These are phyloP conservation scores for Exobasidium cylindrosporum DNA, from an alignment of 1,284 basidiomycete genomes.

Conservation along the genomic window DNA sequence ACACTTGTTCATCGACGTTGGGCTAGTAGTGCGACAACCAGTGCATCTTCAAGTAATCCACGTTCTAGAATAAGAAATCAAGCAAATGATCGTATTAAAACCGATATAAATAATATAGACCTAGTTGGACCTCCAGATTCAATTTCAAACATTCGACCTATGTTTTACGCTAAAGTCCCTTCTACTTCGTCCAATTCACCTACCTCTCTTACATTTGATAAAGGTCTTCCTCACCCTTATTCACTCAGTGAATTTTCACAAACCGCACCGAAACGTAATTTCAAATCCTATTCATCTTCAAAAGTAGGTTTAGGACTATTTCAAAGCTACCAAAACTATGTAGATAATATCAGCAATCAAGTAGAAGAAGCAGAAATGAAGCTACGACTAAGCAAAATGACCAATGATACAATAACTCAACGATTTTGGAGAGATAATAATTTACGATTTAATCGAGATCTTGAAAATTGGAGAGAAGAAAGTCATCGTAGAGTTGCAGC, in stretches of 20 bases:
- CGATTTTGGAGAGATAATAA: conserved; percentile 54
- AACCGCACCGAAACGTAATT: background rate
- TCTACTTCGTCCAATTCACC: background rate
- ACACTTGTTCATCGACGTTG: too few relatives aligned
- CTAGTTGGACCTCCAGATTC: conserved; percentile 44
- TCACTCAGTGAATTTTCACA: conserved; percentile 42
- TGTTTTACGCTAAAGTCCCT: conserved; percentile 31
- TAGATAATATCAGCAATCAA: conserved; percentile 22
- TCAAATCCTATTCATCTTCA: background rate
- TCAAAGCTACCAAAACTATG: conserved; percentile 25
- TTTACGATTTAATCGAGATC: conserved; percentile 40
- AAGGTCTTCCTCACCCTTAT: conserved; percentile 37
- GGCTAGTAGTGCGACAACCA: too few relatives aligned
- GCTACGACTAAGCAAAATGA: conserved; percentile 35
- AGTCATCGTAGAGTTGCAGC: background rate
- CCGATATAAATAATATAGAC: background rate
- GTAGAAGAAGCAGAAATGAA: conserved; percentile 40
- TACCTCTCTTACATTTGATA: background rate
- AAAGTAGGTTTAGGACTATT: background rate
- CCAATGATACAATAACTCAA: conserved; percentile 49
- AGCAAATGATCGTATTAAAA: too few relatives aligned
- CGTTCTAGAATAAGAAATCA: too few relatives aligned
- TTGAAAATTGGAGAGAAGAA: conserved; percentile 22
- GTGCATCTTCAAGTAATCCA: too few relatives aligned
- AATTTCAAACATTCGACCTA: conserved; percentile 45